Evolutionary conservation across 257 asterid genomes (phyloP), one percentile per base, ranked within the genome.

Genomic region (Penstemon newberryi): DNA sequence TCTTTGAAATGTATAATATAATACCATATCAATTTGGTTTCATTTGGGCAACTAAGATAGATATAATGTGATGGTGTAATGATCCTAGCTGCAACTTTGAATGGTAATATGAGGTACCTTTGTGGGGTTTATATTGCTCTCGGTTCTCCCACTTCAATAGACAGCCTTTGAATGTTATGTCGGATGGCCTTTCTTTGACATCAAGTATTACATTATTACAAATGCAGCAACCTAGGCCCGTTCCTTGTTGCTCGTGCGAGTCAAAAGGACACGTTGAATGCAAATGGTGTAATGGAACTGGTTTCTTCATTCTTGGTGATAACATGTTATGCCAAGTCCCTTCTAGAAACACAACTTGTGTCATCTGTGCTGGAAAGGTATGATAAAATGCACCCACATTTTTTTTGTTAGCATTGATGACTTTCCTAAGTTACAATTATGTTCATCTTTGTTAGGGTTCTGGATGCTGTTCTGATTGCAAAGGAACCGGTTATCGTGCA

Each of bases 241-340:
- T 93, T 70, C 82, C 77, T 60, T 93, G 97, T 69, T 75, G 94
- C 36, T 83, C 96, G 5, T 93, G 99, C 56, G 74, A 85, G 41
- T 84, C 96, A 42, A 81, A 84, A 71, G 97, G 99, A 13, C 74
- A 80, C 54, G 89, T 84, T 3, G 99, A 93, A 52, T 93, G 99
- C 86, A 85, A 84, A 73, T 90, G 99, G 97, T 93, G 99, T 37
- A 78, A 81, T 15, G 99, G 99, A 60, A 93, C 99, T 9, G 97
- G 97, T 62, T 93, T 88, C 87, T 93, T 93, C 87, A 84, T 88
- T 69, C 80, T 90, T 45, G 97, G 99, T 12, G 95, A 93, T 66
- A 93, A 93, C 84, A 93, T 90, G 97, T 36, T 90, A 78, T 90
- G 99, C 69, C 89, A 93, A 82, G 95, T 93, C 64, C 97, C 97